Evolutionary conservation across 163 green algal genomes (phyloP).

Genomic region (Chlorella variabilis): DNA sequence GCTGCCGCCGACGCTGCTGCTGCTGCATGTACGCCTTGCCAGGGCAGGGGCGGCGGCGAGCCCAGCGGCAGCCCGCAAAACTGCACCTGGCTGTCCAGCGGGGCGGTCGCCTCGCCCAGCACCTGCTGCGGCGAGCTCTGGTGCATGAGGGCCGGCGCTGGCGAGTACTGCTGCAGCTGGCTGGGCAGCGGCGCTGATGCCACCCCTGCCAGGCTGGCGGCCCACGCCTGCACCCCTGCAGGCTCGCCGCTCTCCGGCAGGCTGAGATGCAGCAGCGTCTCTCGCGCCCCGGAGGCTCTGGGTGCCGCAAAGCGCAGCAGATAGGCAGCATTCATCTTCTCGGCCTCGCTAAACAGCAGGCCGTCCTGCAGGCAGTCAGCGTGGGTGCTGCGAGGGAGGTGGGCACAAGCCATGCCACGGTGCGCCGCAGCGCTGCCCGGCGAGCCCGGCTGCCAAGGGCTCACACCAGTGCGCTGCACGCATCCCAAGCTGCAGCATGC

Average conservation of each 20-base stretch:
- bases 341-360: constrained; percentile 28
- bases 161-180: not conserved
- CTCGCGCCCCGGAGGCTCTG: not conserved
- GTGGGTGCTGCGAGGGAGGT: not conserved
- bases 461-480: too few relatives aligned
- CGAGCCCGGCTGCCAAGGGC: too few relatives aligned
- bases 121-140: constrained; percentile 7
- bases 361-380: not conserved
- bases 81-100: not conserved
- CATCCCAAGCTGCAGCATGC: too few relatives aligned
- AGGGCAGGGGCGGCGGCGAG: not conserved
- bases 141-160: not conserved
- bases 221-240: constrained; percentile 8
- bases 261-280: constrained; percentile 11
- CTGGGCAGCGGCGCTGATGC: not conserved
- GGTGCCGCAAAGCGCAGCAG: constrained; percentile 22
- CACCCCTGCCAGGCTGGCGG: not conserved
- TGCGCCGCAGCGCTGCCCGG: too few relatives aligned
- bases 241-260: constrained; percentile 26
- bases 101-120: not conserved
- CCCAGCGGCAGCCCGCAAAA: not conserved
- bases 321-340: constrained; percentile 33
- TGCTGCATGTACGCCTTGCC: not conserved
- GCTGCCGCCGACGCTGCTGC: not conserved
- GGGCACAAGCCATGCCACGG: too few relatives aligned